Percentiles rank a stretch among this genome's conserved stretches.
These are phyloP conservation scores for Citrus sp. DNA, from an alignment of 345 rosid species.

Conservation along the genomic window DNA sequence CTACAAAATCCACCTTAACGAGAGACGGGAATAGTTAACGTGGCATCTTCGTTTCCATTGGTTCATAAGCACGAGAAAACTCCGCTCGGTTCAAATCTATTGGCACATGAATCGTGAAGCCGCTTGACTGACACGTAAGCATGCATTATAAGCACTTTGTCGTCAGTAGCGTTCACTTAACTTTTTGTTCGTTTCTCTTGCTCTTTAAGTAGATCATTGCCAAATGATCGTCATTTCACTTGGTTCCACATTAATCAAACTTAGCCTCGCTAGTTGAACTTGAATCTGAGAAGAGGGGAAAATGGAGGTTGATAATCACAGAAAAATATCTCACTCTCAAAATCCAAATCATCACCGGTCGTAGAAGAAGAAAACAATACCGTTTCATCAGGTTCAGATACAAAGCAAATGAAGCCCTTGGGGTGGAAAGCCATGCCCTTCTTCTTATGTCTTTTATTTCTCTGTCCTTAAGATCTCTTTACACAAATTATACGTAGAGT, in stretches of 20 bases:
- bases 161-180: background rate
- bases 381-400: background rate
- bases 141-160: background rate
- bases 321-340: background rate
- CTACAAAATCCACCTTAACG: too few relatives aligned
- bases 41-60: too few relatives aligned
- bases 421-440: constrained; percentile 90
- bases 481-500: too few relatives aligned
- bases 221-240: background rate
- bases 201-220: background rate
- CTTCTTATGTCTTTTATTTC: constrained; percentile 46
- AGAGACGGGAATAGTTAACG: too few relatives aligned
- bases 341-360: background rate
- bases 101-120: background rate
- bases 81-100: background rate
- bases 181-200: background rate
- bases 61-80: background rate
- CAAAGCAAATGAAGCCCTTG: constrained; percentile 33
- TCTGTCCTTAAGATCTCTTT: too few relatives aligned
- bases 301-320: background rate
- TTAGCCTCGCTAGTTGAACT: too few relatives aligned
- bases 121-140: background rate
- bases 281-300: background rate
- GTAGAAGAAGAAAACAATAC: too few relatives aligned
- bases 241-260: background rate